A percentile compares a stretch with the other conserved stretches of the same genome.
Conservation (phyloP, 2,329 filamentous ascomycete genomes). For the Aspergillus sojae region DNA sequence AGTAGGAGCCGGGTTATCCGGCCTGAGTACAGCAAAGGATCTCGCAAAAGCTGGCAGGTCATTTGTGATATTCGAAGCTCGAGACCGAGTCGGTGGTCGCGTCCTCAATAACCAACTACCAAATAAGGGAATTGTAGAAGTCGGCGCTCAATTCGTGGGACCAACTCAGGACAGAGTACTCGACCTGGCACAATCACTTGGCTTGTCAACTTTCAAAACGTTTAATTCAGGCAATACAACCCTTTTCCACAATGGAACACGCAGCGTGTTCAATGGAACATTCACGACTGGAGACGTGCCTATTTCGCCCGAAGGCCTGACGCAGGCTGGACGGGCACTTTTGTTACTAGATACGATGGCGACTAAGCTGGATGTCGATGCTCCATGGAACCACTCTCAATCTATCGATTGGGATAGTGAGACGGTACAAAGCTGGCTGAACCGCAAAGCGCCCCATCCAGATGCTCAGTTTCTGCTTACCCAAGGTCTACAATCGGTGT, state of each 20-base stretch:
- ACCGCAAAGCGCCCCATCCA: constrained; percentile 14
- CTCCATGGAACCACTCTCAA: constrained; percentile 2
- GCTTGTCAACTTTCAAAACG: constrained; percentile 18
- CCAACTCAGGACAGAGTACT: constrained; percentile 28
- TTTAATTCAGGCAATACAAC: constrained; percentile 5
- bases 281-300: background rate
- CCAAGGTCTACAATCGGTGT: constrained; percentile 6
- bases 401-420: constrained; percentile 1
- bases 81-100: constrained; percentile 23
- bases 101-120: constrained; percentile 16
- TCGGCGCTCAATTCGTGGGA: constrained; percentile 30
- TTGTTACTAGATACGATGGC: background rate
- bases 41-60: constrained; percentile 12
- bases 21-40: constrained; percentile 12
- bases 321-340: background rate
- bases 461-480: constrained; percentile 8
- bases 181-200: constrained; percentile 22
- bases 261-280: background rate
- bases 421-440: background rate
- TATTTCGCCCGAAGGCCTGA: background rate
- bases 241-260: constrained; percentile 1
- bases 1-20: constrained; percentile 8
- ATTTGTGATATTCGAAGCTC: constrained; percentile 20
- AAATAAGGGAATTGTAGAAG: constrained; percentile 24
- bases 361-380: background rate